Conservation (phyloP, 2,329 filamentous ascomycete species). For the Balansia obtecta region DNA sequence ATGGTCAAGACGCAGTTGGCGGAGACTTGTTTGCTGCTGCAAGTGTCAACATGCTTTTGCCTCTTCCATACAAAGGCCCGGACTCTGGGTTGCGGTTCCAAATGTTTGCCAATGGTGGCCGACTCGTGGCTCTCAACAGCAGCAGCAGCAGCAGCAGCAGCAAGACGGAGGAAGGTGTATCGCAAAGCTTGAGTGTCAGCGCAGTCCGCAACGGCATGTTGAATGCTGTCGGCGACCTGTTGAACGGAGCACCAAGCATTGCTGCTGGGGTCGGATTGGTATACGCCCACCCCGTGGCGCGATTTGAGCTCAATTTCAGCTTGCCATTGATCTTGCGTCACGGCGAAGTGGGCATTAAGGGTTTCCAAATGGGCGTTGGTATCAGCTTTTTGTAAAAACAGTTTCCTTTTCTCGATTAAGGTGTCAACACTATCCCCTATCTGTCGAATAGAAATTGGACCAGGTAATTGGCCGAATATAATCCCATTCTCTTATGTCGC, state of each 20-base stretch:
- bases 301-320: constrained; percentile 94
- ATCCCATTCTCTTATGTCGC: neutral
- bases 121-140: constrained; percentile 64
- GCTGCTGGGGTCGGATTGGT: constrained; percentile 84
- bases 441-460: neutral
- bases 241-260: constrained; percentile 67
- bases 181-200: constrained; percentile 22
- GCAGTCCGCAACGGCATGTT: constrained; percentile 42
- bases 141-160: constrained; percentile 41
- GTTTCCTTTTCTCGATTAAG: neutral
- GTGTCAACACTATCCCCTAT: neutral
- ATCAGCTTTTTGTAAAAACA: constrained; percentile 73
- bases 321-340: constrained; percentile 69
- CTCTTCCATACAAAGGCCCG: constrained; percentile 67
- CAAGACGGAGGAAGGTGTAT: constrained; percentile 29
- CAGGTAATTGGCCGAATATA: neutral
- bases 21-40: constrained; percentile 88
- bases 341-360: constrained; percentile 82
- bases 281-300: constrained; percentile 84
- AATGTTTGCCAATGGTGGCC: constrained; percentile 80
- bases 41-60: constrained; percentile 73
- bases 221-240: constrained; percentile 55
- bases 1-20: constrained; percentile 74
- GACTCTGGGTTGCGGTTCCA: constrained; percentile 82
- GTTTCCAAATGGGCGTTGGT: constrained; percentile 87